Conservation (phyloP, 208 protist species). For the Trypanosoma brucei region DNA sequence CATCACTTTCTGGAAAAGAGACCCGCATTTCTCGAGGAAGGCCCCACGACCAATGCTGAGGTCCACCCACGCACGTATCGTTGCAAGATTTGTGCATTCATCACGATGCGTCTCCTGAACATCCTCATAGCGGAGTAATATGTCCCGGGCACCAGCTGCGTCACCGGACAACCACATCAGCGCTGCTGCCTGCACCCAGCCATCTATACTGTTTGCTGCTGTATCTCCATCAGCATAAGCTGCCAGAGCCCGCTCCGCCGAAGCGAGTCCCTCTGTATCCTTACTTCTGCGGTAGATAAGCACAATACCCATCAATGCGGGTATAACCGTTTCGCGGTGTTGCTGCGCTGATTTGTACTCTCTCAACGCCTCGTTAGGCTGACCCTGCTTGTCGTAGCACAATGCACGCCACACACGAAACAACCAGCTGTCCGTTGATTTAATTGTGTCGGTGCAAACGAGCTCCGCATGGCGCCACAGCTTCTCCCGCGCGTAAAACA, state of each 20-base stretch:
- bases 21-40: constrained; percentile 79
- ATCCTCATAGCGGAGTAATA: constrained; percentile 28
- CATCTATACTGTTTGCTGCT: constrained; percentile 20
- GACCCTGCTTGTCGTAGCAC: constrained; percentile 71
- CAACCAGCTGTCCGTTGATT: constrained; percentile 67
- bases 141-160: constrained; percentile 55
- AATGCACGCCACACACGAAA: constrained; percentile 83
- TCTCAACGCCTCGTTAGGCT: constrained; percentile 70
- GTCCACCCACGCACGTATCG: constrained; percentile 82
- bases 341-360: constrained; percentile 79
- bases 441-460: constrained; percentile 57
- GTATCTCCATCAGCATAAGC: constrained; percentile 22
- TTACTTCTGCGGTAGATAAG: constrained; percentile 73
- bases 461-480: constrained; percentile 84
- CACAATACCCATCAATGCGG: constrained; percentile 68
- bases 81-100: constrained; percentile 76
- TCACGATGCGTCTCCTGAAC: constrained; percentile 44
- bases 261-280: constrained; percentile 50
- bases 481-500: constrained; percentile 78
- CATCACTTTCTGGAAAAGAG: constrained; percentile 65
- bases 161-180: constrained; percentile 68
- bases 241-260: constrained; percentile 46
- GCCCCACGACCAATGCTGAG: constrained; percentile 73
- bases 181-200: constrained; percentile 57
- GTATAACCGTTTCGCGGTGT: constrained; percentile 50